Conservation (phyloP, 208 protist species). For the Herpetomonas tarakana region DNA sequence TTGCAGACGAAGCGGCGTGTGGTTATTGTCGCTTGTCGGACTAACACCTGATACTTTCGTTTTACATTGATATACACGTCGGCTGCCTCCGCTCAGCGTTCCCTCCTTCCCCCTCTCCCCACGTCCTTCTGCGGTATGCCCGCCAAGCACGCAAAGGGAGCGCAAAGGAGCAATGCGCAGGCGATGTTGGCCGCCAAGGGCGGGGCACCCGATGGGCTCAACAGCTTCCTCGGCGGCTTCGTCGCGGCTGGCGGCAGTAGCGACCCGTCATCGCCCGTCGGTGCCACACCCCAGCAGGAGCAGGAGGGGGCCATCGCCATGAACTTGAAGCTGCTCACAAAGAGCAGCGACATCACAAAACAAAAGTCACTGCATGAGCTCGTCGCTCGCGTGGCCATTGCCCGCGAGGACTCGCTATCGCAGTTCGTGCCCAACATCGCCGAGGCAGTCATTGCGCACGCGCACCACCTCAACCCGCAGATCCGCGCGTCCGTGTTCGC, state of each 20-base stretch:
- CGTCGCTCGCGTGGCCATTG: conserved; percentile 19
- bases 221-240: conserved; percentile 72
- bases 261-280: conserved; percentile 1
- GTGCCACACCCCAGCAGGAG: conserved; percentile 20
- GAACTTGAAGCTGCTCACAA: conserved; percentile 67
- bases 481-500: conserved; percentile 58
- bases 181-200: conserved; percentile 39
- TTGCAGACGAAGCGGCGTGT: too few species aligned
- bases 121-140: conserved; percentile 8
- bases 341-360: conserved; percentile 84
- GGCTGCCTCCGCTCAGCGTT: background rate
- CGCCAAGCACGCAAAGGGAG: conserved; percentile 34
- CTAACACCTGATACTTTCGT: too few species aligned
- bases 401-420: conserved; percentile 32
- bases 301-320: conserved; percentile 47
- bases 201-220: conserved; percentile 45
- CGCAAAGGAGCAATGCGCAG: conserved; percentile 63
- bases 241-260: conserved; percentile 2
- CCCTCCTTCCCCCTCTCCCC: conserved; percentile 12
- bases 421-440: conserved; percentile 47
- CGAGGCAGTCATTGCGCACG: conserved; percentile 60
- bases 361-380: conserved; percentile 77
- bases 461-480: conserved; percentile 51
- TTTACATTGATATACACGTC: too few species aligned
- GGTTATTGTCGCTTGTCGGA: too few species aligned